Percentiles rank a stretch among this genome's conserved stretches.
phyloP scores from a whole-genome alignment of 495 filamentous ascomycete species.

The Talaromyces proteolyticus region DNA sequence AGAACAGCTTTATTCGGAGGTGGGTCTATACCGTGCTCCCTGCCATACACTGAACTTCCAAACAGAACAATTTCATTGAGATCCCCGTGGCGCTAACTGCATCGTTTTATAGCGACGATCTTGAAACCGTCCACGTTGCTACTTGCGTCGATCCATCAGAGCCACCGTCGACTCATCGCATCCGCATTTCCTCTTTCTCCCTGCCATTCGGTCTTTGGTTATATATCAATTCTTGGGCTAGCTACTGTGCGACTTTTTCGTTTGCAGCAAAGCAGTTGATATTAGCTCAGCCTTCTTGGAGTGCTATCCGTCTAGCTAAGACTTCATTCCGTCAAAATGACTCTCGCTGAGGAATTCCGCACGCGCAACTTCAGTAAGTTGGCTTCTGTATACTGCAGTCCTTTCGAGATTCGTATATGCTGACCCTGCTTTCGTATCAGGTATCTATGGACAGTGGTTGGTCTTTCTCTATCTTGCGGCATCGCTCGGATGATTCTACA shows the following conservation, averaged over 20 bases:
- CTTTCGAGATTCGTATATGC: slow-evolving; percentile 12
- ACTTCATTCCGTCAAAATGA: slow-evolving; percentile 32
- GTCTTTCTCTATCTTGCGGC: too few relatives aligned
- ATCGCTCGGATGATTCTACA: too few relatives aligned
- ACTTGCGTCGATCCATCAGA: slow-evolving; percentile 14
- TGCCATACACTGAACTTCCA: too few relatives aligned
- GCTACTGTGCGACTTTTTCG: slow-evolving; percentile 7
- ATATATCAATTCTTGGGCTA: slow-evolving; percentile 6
- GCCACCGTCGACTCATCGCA: slow-evolving; percentile 19
- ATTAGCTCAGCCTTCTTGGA: too few relatives aligned
- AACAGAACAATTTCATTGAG: neutral
- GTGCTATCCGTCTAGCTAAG: too few relatives aligned
- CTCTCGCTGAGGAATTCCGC: slow-evolving; percentile 68
- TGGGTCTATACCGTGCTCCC: too few relatives aligned
- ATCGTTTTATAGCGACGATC: neutral
- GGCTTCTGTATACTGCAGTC: slow-evolving; percentile 2
- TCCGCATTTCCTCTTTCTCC: slow-evolving; percentile 13
- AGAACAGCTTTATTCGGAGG: too few relatives aligned
- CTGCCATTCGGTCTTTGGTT: neutral
- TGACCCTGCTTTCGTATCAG: slow-evolving; percentile 43
- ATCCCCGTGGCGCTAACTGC: neutral
- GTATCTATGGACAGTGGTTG: slow-evolving; percentile 99
- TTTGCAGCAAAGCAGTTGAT: too few relatives aligned
- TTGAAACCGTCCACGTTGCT: slow-evolving; percentile 1
- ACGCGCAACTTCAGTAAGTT: slow-evolving; percentile 96